Conservation (phyloP, 805 yeast genomes). For the Candida yuanshanica region DNA sequence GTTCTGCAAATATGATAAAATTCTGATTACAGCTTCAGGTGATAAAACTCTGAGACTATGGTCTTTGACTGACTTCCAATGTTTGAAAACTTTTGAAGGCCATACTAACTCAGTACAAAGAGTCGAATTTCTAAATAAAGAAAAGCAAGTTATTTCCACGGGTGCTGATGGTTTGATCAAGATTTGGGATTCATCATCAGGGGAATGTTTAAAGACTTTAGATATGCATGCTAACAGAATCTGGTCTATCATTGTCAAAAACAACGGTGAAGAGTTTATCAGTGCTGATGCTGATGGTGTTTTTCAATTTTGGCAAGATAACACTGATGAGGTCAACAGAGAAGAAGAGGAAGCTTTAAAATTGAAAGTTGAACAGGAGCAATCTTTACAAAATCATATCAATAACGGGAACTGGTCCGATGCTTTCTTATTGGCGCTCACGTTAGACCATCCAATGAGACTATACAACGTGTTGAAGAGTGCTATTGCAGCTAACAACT, state of each 20-base stretch:
- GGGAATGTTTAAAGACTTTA: constrained; percentile 76
- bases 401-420: constrained; percentile 74
- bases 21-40: constrained; percentile 81
- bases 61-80: constrained; percentile 74
- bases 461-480: constrained; percentile 70
- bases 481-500: constrained; percentile 38
- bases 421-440: constrained; percentile 81
- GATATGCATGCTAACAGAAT: constrained; percentile 94
- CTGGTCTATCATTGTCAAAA: constrained; percentile 75
- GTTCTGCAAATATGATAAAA: constrained; percentile 75
- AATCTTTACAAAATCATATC: constrained; percentile 71
- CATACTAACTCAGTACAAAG: constrained; percentile 91
- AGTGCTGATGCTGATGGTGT: constrained; percentile 96
- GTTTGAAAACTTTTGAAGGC: constrained; percentile 84
- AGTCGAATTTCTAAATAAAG: constrained; percentile 60
- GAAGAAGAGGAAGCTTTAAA: constrained; percentile 46
- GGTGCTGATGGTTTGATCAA: constrained; percentile 96
- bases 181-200: constrained; percentile 75
- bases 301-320: constrained; percentile 83
- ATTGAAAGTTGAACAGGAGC: constrained; percentile 77
- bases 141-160: constrained; percentile 59
- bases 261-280: constrained; percentile 64
- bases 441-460: constrained; percentile 86
- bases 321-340: constrained; percentile 65
- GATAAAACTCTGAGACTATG: constrained; percentile 88